These are phyloP conservation scores for Termitomyces sp. DNA, from an alignment of 768 basidiomycete species.

Conservation along the genomic window DNA sequence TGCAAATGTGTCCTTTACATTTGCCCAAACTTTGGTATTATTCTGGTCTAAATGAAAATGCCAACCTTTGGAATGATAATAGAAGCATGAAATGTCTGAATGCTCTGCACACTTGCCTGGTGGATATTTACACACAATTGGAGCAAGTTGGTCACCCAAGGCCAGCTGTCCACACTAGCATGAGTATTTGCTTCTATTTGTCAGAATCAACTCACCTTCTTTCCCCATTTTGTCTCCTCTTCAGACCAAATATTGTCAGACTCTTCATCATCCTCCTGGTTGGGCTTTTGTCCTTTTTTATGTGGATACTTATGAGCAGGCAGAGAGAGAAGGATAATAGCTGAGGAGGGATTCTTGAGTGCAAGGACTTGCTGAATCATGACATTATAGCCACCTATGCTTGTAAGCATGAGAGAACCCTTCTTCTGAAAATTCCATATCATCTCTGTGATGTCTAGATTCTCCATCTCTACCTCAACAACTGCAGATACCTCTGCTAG, in stretches of 20 bases:
- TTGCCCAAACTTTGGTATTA: neutral
- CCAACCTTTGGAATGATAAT: neutral
- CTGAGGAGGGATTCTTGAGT: neutral
- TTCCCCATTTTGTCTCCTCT: constrained; percentile 1
- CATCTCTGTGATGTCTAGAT: neutral
- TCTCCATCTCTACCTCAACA: neutral
- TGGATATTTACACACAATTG: neutral
- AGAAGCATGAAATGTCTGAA: neutral
- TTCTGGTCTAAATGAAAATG: neutral
- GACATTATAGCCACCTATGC: neutral
- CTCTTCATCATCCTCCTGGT: neutral
- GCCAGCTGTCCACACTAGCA: neutral
- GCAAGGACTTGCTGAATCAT: constrained; percentile 1
- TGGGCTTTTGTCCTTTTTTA: neutral
- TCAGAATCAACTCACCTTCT: neutral
- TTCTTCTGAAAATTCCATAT: constrained; percentile 5
- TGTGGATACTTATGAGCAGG: neutral
- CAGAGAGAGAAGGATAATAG: neutral
- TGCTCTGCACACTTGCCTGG: neutral
- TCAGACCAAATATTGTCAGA: neutral
- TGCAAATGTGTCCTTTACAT: neutral
- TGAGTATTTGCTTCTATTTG: neutral
- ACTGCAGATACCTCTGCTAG: neutral
- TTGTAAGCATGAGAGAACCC: neutral
- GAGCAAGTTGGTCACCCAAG: neutral